Conservation (phyloP, 306 rosid species). For the Styphnolobium japonicum region DNA sequence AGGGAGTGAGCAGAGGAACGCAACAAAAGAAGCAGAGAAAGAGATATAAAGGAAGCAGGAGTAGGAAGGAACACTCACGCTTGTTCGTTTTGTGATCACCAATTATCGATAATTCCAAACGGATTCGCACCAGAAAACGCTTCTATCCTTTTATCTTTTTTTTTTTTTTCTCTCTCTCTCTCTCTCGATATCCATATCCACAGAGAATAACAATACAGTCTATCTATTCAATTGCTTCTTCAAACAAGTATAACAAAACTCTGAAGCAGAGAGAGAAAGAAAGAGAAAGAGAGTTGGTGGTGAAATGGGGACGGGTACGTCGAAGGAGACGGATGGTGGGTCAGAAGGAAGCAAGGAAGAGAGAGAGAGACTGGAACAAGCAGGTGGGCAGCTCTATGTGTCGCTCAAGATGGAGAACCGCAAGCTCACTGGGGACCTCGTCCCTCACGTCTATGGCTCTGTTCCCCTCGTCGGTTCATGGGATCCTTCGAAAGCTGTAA, state of each 20-base stretch:
- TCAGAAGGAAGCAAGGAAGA: slow-evolving; percentile 50
- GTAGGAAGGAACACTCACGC: no score
- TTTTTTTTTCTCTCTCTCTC: slow-evolving; percentile 6
- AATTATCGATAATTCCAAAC: neutral
- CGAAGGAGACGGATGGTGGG: slow-evolving; percentile 54
- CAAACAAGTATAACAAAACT: neutral
- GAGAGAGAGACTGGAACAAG: slow-evolving; percentile 54
- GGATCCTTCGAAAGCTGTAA: slow-evolving; percentile 92
- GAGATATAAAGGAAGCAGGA: no score
- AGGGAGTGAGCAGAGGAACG: neutral
- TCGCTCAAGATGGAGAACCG: slow-evolving; percentile 89
- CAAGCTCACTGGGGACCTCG: slow-evolving; percentile 76
- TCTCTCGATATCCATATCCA: slow-evolving; percentile 3
- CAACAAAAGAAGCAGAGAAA: no score
- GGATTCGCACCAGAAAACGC: neutral
- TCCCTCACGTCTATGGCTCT: slow-evolving; percentile 92
- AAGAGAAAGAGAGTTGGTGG: neutral
- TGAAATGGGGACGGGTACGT: slow-evolving; percentile 72
- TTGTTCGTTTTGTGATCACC: neutral
- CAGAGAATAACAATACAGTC: neutral
- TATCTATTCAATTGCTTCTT: neutral
- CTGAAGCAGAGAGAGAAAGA: neutral
- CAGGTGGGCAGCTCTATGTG: slow-evolving; percentile 82
- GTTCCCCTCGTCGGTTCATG: slow-evolving; percentile 88
- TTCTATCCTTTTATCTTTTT: slow-evolving; percentile 23